Evolutionary conservation across 148 eudicot genomes (phyloP).

Genomic region (Cornus kousa): DNA sequence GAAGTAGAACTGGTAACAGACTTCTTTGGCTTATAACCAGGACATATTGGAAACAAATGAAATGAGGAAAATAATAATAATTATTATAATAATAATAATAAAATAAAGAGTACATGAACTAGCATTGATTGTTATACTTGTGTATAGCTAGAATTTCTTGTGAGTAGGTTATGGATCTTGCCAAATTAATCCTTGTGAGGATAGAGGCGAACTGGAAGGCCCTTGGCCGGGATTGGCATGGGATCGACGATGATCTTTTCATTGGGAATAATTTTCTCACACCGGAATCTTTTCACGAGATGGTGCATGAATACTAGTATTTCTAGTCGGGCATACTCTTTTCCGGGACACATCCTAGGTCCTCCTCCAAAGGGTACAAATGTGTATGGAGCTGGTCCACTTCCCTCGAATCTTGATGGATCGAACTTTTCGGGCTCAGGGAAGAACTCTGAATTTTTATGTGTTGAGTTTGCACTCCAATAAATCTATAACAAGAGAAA

Average conservation of each 20-base stretch:
- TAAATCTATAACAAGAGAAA: conserved; percentile 10
- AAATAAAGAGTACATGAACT: background rate
- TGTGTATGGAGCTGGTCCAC: conserved; percentile 20
- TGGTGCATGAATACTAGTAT: conserved; percentile 19
- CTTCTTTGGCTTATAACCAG: too few relatives aligned
- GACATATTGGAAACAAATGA: too few relatives aligned
- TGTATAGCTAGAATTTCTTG: too few relatives aligned
- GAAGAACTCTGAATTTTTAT: conserved; percentile 9
- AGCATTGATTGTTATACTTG: background rate
- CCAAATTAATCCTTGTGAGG: background rate
- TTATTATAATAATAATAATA: too few relatives aligned
- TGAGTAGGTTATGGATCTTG: background rate
- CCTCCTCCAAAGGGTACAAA: conserved; percentile 21
- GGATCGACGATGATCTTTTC: conserved; percentile 11
- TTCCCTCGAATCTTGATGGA: conserved; percentile 18
- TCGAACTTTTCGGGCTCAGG: conserved; percentile 10
- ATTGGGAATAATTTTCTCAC: conserved; percentile 14
- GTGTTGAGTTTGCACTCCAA: conserved; percentile 17
- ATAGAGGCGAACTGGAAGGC: conserved; percentile 16
- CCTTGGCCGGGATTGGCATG: conserved; percentile 14
- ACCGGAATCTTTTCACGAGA: conserved; percentile 16
- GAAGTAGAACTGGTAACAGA: too few relatives aligned
- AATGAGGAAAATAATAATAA: too few relatives aligned
- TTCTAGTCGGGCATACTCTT: conserved; percentile 17
- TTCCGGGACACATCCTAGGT: conserved; percentile 20